A percentile compares a stretch with the other conserved stretches of the same genome.
These are phyloP conservation scores for Starmera caribaea DNA, from an alignment of 805 yeast genomes.

Conservation along the genomic window DNA sequence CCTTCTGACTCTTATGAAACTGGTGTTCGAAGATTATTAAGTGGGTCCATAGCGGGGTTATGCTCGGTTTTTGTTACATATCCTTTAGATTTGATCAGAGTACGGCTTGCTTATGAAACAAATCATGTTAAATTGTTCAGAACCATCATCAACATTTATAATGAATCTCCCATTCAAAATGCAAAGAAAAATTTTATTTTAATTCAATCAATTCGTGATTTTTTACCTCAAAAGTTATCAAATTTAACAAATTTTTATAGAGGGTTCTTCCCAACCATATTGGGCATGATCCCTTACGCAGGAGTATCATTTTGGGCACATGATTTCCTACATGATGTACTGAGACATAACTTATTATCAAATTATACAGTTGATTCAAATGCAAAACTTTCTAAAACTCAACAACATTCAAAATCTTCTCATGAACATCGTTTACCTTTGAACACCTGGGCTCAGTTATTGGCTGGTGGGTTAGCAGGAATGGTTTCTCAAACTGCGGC, in stretches of 20 bases:
- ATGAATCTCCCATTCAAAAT: slow-evolving; percentile 14
- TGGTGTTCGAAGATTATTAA: slow-evolving; percentile 64
- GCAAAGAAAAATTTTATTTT: slow-evolving; percentile 8
- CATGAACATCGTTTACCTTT: slow-evolving; percentile 48
- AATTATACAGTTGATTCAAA: slow-evolving; percentile 34
- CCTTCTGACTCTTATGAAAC: slow-evolving; percentile 72
- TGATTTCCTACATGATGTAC: slow-evolving; percentile 80
- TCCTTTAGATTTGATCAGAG: slow-evolving; percentile 86
- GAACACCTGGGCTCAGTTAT: slow-evolving; percentile 82
- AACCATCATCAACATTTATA: slow-evolving; percentile 16
- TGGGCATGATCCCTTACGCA: slow-evolving; percentile 97
- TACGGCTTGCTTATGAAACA: slow-evolving; percentile 86
- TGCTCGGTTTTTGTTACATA: slow-evolving; percentile 82
- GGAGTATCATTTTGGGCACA: slow-evolving; percentile 96
- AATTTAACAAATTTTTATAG: slow-evolving; percentile 62
- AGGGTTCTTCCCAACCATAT: slow-evolving; percentile 87
- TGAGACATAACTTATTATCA: slow-evolving; percentile 51
- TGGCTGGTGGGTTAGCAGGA: slow-evolving; percentile 96
- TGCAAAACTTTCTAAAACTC: neutral
- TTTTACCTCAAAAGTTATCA: slow-evolving; percentile 12
- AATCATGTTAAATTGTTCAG: slow-evolving; percentile 16
- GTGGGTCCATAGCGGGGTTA: slow-evolving; percentile 89
- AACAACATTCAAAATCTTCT: slow-evolving; percentile 7
- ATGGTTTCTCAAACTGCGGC: slow-evolving; percentile 93
- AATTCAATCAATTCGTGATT: slow-evolving; percentile 12